Evolutionary conservation across 495 filamentous ascomycete species (phyloP), one percentile per base, ranked within the genome.

Genomic region (Alectoria sarmentosa): DNA sequence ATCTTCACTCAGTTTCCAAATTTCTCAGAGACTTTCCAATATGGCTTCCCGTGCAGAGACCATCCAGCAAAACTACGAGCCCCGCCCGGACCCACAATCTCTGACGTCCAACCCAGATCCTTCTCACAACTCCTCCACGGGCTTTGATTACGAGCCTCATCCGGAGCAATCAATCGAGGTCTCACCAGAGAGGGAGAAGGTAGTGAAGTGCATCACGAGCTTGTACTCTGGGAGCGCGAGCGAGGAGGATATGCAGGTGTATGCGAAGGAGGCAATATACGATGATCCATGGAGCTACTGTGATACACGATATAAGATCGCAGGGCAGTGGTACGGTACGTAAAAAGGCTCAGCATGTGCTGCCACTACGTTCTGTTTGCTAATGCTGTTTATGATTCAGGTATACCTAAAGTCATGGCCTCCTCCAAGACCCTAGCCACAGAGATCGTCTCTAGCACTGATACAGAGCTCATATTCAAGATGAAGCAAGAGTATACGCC

Each of bases 201-300:
- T 81, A 65, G 66, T 81, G 3, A 66, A 76, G 38, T 62, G 66
- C 15, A 79, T 80, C 54, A 74, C 72, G 21, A 73, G 70, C n/a
- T 65, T 80, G 2, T 81, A 80, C 66, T 73, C 71, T 58, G 79
- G 79, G n/a, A 78, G 76, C 54, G 76, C 76, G 21, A 76, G 70
- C 55, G 75, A 81, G 58, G 72, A 77, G 26, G 78, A 82, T 65
- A 82, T 81, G 76, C 66, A 72, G 38, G 79, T 80, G 7, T 80
- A 81, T 64, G 77, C 77, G 14, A 69, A 74, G 57, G 69, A 78
- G 55, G 71, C 79, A 8, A 67, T 82, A 48, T 81, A 82, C 58
- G 79, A 82, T 63, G 79, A 81, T 67, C 76, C 77, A 1, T 81
- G 76, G 72, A 79, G 76, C 64, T 81, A 76, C 66, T 81, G 78